Evolutionary conservation across 73 alveolate genomes (phyloP).

Genomic region (Breviolum minutum): DNA sequence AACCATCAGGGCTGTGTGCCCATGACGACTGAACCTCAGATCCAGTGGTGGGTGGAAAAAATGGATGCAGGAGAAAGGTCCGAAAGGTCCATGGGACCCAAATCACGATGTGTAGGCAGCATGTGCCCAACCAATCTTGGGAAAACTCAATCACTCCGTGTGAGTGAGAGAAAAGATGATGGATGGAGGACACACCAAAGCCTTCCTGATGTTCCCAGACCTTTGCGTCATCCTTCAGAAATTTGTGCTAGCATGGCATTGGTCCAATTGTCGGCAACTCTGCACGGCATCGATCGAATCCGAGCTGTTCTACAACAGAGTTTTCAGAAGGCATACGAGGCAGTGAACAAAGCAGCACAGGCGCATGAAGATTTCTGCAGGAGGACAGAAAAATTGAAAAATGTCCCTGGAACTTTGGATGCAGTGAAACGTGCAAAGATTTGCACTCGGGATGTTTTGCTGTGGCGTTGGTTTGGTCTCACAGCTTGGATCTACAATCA

Average conservation of each 20-base stretch:
- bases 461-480: constrained; percentile 47
- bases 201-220: constrained; percentile 34
- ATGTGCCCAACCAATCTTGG: constrained; percentile 41
- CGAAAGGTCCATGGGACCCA: not conserved
- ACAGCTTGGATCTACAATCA: constrained; percentile 40
- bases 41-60: constrained; percentile 33
- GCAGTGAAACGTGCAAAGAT: constrained; percentile 51
- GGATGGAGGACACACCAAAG: constrained; percentile 20
- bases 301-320: not conserved
- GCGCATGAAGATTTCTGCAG: constrained; percentile 19
- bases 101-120: constrained; percentile 22
- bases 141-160: constrained; percentile 19
- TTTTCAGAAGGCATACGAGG: constrained; percentile 28
- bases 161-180: constrained; percentile 30
- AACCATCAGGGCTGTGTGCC: constrained; percentile 46
- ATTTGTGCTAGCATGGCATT: constrained; percentile 4
- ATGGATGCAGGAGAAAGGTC: not conserved
- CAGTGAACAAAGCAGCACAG: constrained; percentile 34
- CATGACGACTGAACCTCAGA: constrained; percentile 18
- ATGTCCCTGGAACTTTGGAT: constrained; percentile 30
- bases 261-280: not conserved
- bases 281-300: not conserved
- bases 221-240: constrained; percentile 22
- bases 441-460: constrained; percentile 27
- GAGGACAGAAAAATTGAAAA: constrained; percentile 10